phyloP scores from a whole-genome alignment of 306 rosid genomes.

The Arachis hypogaea region DNA sequence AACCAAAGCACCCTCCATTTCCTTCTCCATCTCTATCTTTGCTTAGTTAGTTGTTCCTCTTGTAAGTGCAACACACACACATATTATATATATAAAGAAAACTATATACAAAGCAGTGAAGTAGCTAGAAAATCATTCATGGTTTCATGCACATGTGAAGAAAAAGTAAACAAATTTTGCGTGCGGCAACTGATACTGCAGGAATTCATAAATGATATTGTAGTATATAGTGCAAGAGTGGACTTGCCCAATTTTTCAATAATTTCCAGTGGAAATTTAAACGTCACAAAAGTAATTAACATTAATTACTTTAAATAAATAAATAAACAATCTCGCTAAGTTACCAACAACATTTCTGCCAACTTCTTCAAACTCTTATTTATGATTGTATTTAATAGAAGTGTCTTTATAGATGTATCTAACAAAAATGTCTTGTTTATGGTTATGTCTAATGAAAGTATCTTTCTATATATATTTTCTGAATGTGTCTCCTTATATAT shows the following conservation, averaged over 20 bases:
- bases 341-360: too few species aligned
- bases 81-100: not conserved
- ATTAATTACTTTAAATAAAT: not conserved
- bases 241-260: slow-evolving; percentile 18
- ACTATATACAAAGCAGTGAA: slow-evolving; percentile 6
- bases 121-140: slow-evolving; percentile 12
- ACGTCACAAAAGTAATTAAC: not conserved
- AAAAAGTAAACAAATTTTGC: slow-evolving; percentile 3
- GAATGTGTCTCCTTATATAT: too few species aligned
- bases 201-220: not conserved
- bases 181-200: not conserved
- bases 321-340: too few species aligned
- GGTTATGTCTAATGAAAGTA: too few species aligned
- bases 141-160: slow-evolving; percentile 33
- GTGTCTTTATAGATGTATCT: too few species aligned
- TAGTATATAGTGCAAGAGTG: slow-evolving; percentile 20
- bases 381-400: too few species aligned
- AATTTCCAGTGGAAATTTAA: not conserved
- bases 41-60: not conserved
- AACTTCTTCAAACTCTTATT: too few species aligned
- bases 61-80: not conserved
- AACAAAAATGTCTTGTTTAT: too few species aligned
- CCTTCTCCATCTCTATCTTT: slow-evolving; percentile 28
- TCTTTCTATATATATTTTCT: too few species aligned
- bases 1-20: slow-evolving; percentile 39